These are phyloP conservation scores for Agrocybe praecox DNA, from an alignment of 768 basidiomycete species.

Conservation along the genomic window DNA sequence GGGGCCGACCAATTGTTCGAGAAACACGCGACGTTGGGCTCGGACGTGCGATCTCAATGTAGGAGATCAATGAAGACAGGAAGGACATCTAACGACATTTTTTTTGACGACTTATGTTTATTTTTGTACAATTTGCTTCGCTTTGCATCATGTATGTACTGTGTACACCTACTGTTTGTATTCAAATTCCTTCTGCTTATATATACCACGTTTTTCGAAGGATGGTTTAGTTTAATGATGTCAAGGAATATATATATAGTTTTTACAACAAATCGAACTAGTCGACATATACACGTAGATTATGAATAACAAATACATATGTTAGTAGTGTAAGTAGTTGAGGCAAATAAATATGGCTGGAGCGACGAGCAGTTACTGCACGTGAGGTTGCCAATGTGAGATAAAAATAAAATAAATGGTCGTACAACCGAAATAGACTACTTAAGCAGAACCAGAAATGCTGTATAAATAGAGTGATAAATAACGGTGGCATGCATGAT, in stretches of 20 bases:
- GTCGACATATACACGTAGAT: background rate
- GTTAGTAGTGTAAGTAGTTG: background rate
- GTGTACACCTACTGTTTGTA: background rate
- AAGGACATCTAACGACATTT: constrained; percentile 3
- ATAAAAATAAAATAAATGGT: background rate
- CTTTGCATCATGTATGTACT: background rate
- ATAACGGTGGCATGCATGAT: background rate
- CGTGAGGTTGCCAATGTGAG: background rate
- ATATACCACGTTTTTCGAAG: background rate
- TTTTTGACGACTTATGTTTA: background rate
- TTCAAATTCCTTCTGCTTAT: background rate
- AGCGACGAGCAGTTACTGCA: background rate
- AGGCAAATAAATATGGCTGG: background rate
- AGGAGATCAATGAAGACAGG: constrained; percentile 27
- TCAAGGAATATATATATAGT: background rate
- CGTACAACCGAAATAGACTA: too few species aligned
- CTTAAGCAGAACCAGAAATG: too few species aligned
- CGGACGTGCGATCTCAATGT: constrained; percentile 87
- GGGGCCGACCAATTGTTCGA: constrained; percentile 69
- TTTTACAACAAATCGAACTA: background rate
- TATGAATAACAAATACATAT: background rate
- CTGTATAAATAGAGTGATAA: background rate
- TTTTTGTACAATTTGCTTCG: background rate
- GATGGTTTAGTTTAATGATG: background rate
- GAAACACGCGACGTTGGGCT: constrained; percentile 62